Evolutionary conservation across 192 early-diverging fungal genomes (phyloP).

Genomic region (Gryganskiella cystojenkinii): DNA sequence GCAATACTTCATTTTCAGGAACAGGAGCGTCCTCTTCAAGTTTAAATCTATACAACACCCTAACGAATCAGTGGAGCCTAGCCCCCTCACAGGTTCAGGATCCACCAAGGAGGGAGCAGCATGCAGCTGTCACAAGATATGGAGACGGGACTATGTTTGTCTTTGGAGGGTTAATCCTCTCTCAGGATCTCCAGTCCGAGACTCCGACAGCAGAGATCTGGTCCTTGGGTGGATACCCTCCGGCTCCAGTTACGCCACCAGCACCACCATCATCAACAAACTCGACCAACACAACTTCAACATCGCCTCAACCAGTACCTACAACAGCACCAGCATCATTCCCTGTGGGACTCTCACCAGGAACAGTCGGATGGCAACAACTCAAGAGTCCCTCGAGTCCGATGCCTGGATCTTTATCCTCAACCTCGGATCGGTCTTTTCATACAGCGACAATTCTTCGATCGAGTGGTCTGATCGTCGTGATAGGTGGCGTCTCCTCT

Average conservation of each 20-base stretch:
- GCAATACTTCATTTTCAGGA: conserved; percentile 36
- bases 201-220: conserved; percentile 24
- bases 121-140: conserved; percentile 17
- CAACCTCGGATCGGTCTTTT: conserved; percentile 15
- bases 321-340: neutral
- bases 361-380: conserved; percentile 35
- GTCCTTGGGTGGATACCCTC: conserved; percentile 37
- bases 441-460: conserved; percentile 40
- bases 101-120: conserved; percentile 37
- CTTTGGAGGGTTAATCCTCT: conserved; percentile 33
- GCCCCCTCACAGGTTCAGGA: conserved; percentile 33
- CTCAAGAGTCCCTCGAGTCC: neutral
- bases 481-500: conserved; percentile 35
- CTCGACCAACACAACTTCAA: conserved; percentile 4
- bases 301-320: neutral
- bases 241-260: too few relatives aligned
- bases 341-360: conserved; percentile 32
- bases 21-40: neutral
- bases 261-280: neutral
- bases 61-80: conserved; percentile 12
- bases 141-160: conserved; percentile 44
- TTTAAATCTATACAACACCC: conserved; percentile 25
- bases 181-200: conserved; percentile 14
- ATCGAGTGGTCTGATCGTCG: conserved; percentile 33
- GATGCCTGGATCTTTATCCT: neutral